A percentile compares a stretch with the other conserved stretches of the same genome.
Conservation (phyloP, 116 monocot species). For the Zostera marina region DNA sequence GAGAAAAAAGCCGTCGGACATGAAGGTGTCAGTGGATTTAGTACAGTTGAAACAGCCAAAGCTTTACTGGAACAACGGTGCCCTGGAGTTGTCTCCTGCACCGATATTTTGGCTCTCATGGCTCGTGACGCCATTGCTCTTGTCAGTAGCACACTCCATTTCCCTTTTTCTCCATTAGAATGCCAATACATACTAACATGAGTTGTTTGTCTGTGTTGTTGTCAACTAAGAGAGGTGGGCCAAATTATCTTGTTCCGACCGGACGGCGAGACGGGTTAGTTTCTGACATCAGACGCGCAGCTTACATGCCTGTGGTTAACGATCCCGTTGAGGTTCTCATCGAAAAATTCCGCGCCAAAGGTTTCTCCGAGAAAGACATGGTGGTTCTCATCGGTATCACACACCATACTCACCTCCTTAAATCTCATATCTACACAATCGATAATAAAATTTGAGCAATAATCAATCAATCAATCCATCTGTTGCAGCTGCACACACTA, state of each 20-base stretch:
- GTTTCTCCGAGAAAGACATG: constrained; percentile 16
- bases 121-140: constrained; percentile 29
- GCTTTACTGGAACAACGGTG: constrained; percentile 6
- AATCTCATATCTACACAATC: no score
- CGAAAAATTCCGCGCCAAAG: constrained; percentile 12
- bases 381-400: constrained; percentile 18
- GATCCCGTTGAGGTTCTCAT: constrained; percentile 12
- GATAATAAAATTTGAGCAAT: no score
- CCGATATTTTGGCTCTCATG: constrained; percentile 46
- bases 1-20: constrained; percentile 11
- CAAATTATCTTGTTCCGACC: constrained; percentile 20
- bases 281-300: constrained; percentile 10
- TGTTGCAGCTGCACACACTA: neutral
- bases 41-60: constrained; percentile 10
- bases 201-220: no score
- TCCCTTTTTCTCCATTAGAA: no score
- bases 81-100: constrained; percentile 38
- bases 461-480: no score
- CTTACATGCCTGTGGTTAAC: constrained; percentile 7
- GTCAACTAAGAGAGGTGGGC: constrained; percentile 10
- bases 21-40: constrained; percentile 14
- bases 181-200: no score
- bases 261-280: constrained; percentile 34
- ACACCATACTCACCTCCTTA: neutral
- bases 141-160: constrained; percentile 4